Conservation (phyloP, 1,284 basidiomycete genomes). For the Ceratobasidium sp. region DNA sequence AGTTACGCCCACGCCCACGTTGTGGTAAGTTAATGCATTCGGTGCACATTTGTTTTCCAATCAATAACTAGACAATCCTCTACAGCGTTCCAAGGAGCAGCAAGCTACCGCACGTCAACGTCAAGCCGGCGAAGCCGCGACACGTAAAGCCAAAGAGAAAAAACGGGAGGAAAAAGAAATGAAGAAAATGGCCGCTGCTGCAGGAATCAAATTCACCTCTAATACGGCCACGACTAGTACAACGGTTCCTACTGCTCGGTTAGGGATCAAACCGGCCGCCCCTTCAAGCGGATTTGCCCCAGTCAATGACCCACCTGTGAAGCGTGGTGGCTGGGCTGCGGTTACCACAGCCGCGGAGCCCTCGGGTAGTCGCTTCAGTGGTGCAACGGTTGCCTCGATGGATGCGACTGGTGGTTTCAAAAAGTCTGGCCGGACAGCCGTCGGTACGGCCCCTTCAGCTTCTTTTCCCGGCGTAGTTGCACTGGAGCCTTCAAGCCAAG, state of each 20-base stretch:
- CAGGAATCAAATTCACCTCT: conserved; percentile 77
- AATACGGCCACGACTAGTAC: conserved; percentile 56
- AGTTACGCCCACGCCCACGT: conserved; percentile 50
- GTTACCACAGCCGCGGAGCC: conserved; percentile 44
- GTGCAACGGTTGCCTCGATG: neutral
- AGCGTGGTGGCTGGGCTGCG: conserved; percentile 43
- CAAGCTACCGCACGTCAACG: conserved; percentile 52
- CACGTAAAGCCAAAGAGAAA: conserved; percentile 81
- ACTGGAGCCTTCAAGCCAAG: conserved; percentile 6
- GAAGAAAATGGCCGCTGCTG: conserved; percentile 80
- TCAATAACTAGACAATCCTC: conserved; percentile 58
- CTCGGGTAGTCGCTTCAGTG: conserved; percentile 6
- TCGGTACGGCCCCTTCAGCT: conserved; percentile 51
- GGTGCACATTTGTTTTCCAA: neutral
- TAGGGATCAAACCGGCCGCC: conserved; percentile 51
- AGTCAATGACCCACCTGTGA: conserved; percentile 28
- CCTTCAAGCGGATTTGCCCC: conserved; percentile 53
- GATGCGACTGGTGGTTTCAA: conserved; percentile 59
- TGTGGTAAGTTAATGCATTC: conserved; percentile 36
- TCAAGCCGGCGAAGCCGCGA: conserved; percentile 44
- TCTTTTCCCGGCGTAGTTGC: conserved; percentile 46
- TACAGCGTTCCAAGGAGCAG: conserved; percentile 55
- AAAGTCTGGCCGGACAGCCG: conserved; percentile 71
- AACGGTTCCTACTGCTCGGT: conserved; percentile 50
- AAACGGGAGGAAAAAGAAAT: conserved; percentile 85